phyloP scores from a whole-genome alignment of 371 early-diverging fungal genomes.

The Rhizopus delemar region DNA sequence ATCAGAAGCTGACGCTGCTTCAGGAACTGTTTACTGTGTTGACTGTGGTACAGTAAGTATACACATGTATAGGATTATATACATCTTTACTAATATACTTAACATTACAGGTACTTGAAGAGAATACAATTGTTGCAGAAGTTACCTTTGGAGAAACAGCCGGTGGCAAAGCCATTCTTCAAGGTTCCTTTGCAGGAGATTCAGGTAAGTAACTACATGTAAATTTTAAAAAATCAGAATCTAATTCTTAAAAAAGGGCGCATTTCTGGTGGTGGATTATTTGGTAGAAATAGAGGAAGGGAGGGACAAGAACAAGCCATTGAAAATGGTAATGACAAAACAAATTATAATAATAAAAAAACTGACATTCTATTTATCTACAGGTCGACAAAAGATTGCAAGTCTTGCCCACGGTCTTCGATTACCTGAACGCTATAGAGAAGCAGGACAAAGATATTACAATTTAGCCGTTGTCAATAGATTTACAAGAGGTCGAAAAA shows the following conservation, averaged over 20 bases:
- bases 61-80: neutral
- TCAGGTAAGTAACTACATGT: conserved; percentile 29
- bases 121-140: conserved; percentile 94
- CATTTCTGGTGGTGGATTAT: conserved; percentile 57
- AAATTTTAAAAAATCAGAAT: neutral
- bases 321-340: conserved; percentile 52
- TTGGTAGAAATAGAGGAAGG: conserved; percentile 56
- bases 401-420: conserved; percentile 68
- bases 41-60: conserved; percentile 65
- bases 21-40: conserved; percentile 67
- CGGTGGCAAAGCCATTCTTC: conserved; percentile 83
- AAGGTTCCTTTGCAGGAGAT: conserved; percentile 73
- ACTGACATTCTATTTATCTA: neutral
- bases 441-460: conserved; percentile 90
- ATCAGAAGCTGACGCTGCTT: conserved; percentile 44
- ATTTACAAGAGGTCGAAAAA: conserved; percentile 92
- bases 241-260: conserved; percentile 39
- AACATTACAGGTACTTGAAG: conserved; percentile 84
- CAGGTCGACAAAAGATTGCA: conserved; percentile 64
- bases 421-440: conserved; percentile 79
- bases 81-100: neutral
- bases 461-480: conserved; percentile 90
- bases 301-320: conserved; percentile 73
- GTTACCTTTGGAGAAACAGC: conserved; percentile 90
- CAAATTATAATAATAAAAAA: neutral